These are phyloP conservation scores for Hypsizygus marmoreus DNA, from an alignment of 768 basidiomycete genomes.

Conservation along the genomic window DNA sequence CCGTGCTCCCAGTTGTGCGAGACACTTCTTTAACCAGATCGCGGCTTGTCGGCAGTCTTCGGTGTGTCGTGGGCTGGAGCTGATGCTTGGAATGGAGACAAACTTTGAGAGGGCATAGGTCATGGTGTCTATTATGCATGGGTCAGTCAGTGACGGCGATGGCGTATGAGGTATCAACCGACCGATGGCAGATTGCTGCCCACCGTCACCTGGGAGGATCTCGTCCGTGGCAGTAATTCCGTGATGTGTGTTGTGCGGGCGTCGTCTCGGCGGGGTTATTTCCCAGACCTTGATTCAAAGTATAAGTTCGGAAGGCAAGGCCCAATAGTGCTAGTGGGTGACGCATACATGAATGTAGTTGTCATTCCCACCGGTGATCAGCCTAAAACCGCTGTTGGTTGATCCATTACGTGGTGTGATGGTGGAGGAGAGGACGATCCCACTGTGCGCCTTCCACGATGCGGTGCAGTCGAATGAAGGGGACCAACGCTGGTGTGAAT, in stretches of 20 bases:
- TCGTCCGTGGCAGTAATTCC: background rate
- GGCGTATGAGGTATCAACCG: background rate
- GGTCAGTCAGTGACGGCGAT: background rate
- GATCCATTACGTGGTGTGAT: conserved; percentile 40
- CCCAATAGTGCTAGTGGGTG: background rate
- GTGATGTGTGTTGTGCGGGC: conserved; percentile 14
- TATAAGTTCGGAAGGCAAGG: background rate
- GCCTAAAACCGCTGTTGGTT: conserved; percentile 34
- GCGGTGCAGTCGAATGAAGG: conserved; percentile 83
- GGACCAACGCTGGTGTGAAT: conserved; percentile 65
- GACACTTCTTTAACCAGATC: conserved; percentile 87
- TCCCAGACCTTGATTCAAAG: conserved; percentile 52
- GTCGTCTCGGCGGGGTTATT: conserved; percentile 33
- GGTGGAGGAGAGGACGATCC: conserved; percentile 81
- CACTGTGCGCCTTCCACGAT: conserved; percentile 79
- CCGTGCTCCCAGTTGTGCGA: conserved; percentile 86
- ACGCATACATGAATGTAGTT: conserved; percentile 72
- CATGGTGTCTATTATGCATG: conserved; percentile 57
- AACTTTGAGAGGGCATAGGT: conserved; percentile 83
- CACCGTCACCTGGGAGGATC: background rate
- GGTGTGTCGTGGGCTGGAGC: conserved; percentile 60
- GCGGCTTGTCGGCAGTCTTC: conserved; percentile 95
- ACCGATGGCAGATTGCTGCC: conserved; percentile 11
- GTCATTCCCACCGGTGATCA: conserved; percentile 86
- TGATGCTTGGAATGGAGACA: conserved; percentile 85